Percentiles rank a stretch among this genome's conserved stretches.
Evolutionary conservation across 78 protist species (phyloP).

Genomic region (Dictyostelium intermedium): DNA sequence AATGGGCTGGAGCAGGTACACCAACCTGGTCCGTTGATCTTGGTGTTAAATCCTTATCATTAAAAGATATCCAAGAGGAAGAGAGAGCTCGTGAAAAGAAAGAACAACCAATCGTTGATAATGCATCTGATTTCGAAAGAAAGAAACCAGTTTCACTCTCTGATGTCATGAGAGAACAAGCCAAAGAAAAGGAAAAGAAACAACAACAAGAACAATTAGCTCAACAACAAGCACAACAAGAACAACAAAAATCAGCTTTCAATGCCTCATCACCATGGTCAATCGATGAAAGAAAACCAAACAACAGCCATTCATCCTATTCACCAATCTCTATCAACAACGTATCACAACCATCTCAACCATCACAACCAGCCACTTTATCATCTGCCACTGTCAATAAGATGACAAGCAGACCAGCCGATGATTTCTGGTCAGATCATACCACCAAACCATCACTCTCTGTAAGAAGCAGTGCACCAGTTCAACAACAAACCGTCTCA

Average conservation of each 20-base stretch:
- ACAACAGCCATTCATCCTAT: neutral
- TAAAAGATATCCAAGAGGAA: constrained; percentile 7
- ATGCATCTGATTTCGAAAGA: neutral
- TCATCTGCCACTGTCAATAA: neutral
- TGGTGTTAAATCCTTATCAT: neutral
- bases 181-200: constrained; percentile 43
- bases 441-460: constrained; percentile 30
- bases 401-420: neutral
- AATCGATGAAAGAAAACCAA: neutral
- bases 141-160: constrained; percentile 43
- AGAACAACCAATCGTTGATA: neutral
- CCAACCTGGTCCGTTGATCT: constrained; percentile 32
- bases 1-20: constrained; percentile 40
- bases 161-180: constrained; percentile 69
- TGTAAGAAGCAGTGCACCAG: constrained; percentile 8
- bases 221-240: constrained; percentile 53
- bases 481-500: neutral
- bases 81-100: constrained; percentile 7
- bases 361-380: neutral
- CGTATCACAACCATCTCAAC: neutral
- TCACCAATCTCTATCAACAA: neutral
- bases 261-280: constrained; percentile 72
- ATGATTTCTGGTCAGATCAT: constrained; percentile 25
- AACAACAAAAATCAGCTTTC: neutral
- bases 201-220: constrained; percentile 30